Percentiles rank a stretch among this genome's conserved stretches.
Conservation (phyloP, 176 grass and related monocot species). For the Aegilops speltoides region DNA sequence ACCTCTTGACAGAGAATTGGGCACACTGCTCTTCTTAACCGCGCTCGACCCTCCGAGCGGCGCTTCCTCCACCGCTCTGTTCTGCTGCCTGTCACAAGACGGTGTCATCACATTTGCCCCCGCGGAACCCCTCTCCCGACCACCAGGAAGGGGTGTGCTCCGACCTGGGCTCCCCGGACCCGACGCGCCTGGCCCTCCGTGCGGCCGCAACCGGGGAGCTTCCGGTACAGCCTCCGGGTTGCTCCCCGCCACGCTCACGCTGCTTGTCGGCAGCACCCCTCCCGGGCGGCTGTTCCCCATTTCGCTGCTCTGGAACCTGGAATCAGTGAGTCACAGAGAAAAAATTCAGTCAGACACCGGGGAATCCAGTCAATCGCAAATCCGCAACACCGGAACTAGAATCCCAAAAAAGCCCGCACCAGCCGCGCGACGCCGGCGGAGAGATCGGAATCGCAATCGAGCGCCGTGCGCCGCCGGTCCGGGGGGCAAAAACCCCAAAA, state of each 20-base stretch:
- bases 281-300: constrained; percentile 45
- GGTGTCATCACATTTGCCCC: not conserved
- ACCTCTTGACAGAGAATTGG: not conserved
- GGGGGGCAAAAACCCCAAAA: not conserved
- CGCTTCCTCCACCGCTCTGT: not conserved
- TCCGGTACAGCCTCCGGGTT: not conserved
- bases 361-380: not conserved
- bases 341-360: no score
- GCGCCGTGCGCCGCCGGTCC: no score
- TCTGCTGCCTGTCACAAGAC: not conserved
- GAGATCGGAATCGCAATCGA: not conserved
- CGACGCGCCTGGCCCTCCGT: not conserved
- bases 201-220: not conserved
- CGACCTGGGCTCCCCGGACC: constrained; percentile 25
- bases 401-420: not conserved
- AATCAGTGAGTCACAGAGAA: not conserved
- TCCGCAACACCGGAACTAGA: not conserved
- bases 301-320: not conserved
- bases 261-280: not conserved
- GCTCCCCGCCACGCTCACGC: not conserved
- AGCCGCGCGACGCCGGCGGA: not conserved
- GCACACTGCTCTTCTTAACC: not conserved
- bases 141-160: not conserved
- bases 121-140: not conserved
- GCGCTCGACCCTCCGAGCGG: not conserved